These are phyloP conservation scores for Vitellaria paradoxa DNA, from an alignment of 179 eudicot genomes.

Conservation along the genomic window DNA sequence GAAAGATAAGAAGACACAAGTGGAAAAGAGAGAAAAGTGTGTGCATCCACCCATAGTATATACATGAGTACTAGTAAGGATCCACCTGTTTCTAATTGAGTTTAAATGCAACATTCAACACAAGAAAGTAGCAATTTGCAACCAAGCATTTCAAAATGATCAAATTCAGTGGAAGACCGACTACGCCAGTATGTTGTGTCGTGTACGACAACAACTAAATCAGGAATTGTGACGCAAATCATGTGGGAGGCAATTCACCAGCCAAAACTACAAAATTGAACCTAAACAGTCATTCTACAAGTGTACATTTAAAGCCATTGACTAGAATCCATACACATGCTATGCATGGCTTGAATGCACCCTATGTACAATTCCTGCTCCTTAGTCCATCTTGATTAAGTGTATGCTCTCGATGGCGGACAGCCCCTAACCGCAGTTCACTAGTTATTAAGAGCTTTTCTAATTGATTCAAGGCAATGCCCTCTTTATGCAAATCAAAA, in stretches of 20 bases:
- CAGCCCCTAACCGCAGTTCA: slow-evolving; percentile 5
- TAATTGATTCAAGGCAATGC: background rate
- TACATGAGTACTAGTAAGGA: too few relatives aligned
- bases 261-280: slow-evolving; percentile 1
- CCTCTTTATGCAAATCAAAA: background rate
- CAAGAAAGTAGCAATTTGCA: too few relatives aligned
- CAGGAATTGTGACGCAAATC: background rate
- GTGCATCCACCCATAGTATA: too few relatives aligned
- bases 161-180: too few relatives aligned
- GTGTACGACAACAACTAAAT: background rate
- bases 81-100: too few relatives aligned
- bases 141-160: too few relatives aligned
- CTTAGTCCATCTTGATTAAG: background rate
- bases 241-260: background rate
- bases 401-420: background rate
- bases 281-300: background rate
- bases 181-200: too few relatives aligned
- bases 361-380: background rate
- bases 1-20: too few relatives aligned
- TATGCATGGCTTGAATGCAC: background rate
- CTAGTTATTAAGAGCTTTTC: background rate
- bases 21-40: too few relatives aligned
- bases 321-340: background rate
- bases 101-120: too few relatives aligned
- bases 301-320: background rate